A percentile compares a stretch with the other conserved stretches of the same genome.
These are phyloP conservation scores for Penicillium psychrofluorescens DNA, from an alignment of 495 filamentous ascomycete genomes.

Conservation along the genomic window DNA sequence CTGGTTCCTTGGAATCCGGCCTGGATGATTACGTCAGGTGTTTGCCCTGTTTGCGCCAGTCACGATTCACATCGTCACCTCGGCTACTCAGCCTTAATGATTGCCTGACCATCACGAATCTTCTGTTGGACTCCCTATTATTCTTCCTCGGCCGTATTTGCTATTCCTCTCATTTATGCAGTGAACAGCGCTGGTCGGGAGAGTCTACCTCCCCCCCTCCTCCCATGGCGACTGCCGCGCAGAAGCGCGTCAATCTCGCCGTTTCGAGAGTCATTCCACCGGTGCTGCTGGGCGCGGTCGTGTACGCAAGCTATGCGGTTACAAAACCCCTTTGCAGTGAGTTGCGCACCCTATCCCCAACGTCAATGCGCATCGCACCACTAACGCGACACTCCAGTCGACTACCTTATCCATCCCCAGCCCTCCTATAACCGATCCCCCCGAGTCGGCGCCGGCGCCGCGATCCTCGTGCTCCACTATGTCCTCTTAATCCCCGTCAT, in stretches of 20 bases:
- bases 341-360: constrained; percentile 6
- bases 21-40: constrained; percentile 7
- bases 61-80: background rate
- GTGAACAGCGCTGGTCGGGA: constrained; percentile 3
- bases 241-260: constrained; percentile 43
- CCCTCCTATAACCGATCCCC: constrained; percentile 29
- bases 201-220: background rate
- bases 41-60: constrained; percentile 8
- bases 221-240: constrained; percentile 24
- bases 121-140: too few species aligned
- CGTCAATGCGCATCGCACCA: background rate
- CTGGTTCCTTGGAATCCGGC: too few species aligned
- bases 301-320: constrained; percentile 57
- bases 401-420: constrained; percentile 52
- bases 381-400: constrained; percentile 34
- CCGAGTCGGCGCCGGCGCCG: constrained; percentile 52
- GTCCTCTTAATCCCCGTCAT: constrained; percentile 58
- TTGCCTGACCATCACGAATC: too few species aligned
- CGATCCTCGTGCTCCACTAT: constrained; percentile 64
- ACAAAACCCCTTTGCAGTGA: constrained; percentile 52
- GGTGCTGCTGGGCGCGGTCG: constrained; percentile 48
- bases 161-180: constrained; percentile 6
- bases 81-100: background rate
- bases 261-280: constrained; percentile 51
- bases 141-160: too few species aligned